Evolutionary conservation across 257 asterid species (phyloP).

Genomic region (Paraleonurus japonicus): DNA sequence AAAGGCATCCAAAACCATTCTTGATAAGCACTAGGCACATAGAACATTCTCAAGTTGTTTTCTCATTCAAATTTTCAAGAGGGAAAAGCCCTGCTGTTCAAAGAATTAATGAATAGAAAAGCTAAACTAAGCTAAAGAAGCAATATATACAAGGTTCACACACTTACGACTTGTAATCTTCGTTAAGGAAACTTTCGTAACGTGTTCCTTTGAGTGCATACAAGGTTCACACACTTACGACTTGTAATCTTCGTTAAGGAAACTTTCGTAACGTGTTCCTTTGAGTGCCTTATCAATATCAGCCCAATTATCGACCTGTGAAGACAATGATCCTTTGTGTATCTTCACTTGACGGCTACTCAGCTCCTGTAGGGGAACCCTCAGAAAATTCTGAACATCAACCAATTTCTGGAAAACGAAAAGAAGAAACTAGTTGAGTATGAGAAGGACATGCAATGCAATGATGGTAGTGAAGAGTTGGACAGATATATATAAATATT

Average conservation of each 20-base stretch:
- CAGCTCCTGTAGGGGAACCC: slow-evolving; percentile 62
- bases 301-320: slow-evolving; percentile 82
- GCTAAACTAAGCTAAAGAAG: slow-evolving; percentile 30
- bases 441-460: not conserved
- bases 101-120: slow-evolving; percentile 58
- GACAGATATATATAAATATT: slow-evolving; percentile 35
- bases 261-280: slow-evolving; percentile 72
- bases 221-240: slow-evolving; percentile 39
- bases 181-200: slow-evolving; percentile 53
- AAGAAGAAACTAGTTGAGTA: not conserved
- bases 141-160: slow-evolving; percentile 36
- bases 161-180: slow-evolving; percentile 61
- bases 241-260: slow-evolving; percentile 60
- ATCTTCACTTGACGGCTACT: slow-evolving; percentile 89
- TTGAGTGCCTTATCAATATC: slow-evolving; percentile 65
- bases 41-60: not conserved
- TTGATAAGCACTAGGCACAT: not conserved
- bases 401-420: slow-evolving; percentile 55
- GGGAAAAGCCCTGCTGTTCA: slow-evolving; percentile 40
- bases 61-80: slow-evolving; percentile 49
- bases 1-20: not conserved
- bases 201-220: slow-evolving; percentile 76
- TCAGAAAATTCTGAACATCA: slow-evolving; percentile 77
- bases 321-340: slow-evolving; percentile 70
- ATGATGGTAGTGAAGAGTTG: not conserved